phyloP scores from a whole-genome alignment of 202 grass and related monocot species.

The Carex arenaria region DNA sequence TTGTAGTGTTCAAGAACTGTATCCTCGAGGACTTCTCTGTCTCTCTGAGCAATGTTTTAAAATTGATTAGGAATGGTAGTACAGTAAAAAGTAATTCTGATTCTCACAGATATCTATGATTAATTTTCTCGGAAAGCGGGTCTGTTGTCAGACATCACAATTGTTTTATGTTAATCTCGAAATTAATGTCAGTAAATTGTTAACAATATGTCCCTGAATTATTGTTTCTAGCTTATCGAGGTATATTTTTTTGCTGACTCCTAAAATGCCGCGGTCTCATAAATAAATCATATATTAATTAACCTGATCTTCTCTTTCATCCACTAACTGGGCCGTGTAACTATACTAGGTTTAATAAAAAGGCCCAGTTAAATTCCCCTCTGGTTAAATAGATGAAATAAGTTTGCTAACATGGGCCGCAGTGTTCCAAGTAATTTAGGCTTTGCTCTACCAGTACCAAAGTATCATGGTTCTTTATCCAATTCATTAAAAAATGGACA shows the following conservation, averaged over 20 bases:
- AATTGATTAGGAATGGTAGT: background rate
- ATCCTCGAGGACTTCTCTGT: background rate
- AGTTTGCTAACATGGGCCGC: too few relatives aligned
- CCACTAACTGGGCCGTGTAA: too few relatives aligned
- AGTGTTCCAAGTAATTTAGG: too few relatives aligned
- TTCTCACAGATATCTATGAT: background rate
- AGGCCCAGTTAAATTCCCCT: too few relatives aligned
- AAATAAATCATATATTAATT: background rate
- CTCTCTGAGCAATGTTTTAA: background rate
- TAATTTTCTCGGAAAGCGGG: background rate
- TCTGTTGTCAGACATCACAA: background rate
- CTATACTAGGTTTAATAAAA: too few relatives aligned
- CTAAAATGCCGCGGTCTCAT: background rate
- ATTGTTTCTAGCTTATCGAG: background rate
- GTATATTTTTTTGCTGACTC: background rate
- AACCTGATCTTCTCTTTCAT: too few relatives aligned
- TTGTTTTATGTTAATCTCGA: background rate
- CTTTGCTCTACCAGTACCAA: too few relatives aligned
- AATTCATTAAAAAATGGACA: too few relatives aligned
- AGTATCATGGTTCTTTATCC: too few relatives aligned
- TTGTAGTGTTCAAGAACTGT: background rate
- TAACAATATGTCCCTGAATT: background rate
- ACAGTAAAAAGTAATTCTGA: background rate
- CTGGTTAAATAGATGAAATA: too few relatives aligned
- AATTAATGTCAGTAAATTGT: background rate